Evolutionary conservation across 192 early-diverging fungal genomes (phyloP), one percentile per base, ranked within the genome.

Genomic region (Borealophlyctis nickersoniae): DNA sequence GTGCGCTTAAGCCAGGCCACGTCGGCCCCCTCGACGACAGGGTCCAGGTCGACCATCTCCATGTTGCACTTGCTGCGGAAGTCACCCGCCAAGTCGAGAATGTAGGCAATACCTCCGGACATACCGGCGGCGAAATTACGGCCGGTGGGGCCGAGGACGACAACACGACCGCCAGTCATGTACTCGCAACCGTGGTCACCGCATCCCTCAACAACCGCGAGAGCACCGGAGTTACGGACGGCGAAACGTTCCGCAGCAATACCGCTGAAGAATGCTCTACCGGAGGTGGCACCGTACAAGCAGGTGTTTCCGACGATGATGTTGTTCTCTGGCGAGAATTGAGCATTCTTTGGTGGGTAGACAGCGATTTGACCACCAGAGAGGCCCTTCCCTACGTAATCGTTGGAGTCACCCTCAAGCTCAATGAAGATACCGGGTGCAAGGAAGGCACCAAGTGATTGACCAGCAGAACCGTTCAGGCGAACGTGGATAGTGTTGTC

Each of bases 171-270:
- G 49, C 96, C 96, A 4, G 96, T 98, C 96, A 98, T 98, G 82
- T 98, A 98, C 83, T 98, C 96, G 77, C 95, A 97, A 56, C 94
- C 96, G 73, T 98, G 96, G 81, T 98, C 96, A 67, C 96, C 96
- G 28, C 89, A 87, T 62, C 96, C 96, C 76, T 98, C 96, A 34
- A 93, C 89, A 4, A 98, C 94, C 39, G 94, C 93, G 50, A 82
- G 80, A 24, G 95, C 96, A 60, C 96, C 96, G n/a, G 93, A 96
- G 78, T 98, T 98, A 73, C 96, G 87, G 57, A 98, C 96, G 59
- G 89, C 89, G 80, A 98, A 98, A 65, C 96, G 90, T 77, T 98
- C 96, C 16, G 94, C 94, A 55, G 95, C 95, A 63, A 97, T 82
- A 70, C 96, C 96, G 67, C 85, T 73, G 74, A 98, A 87, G 75